Evolutionary conservation across 106 monocot genomes (phyloP), one percentile per base, ranked within the genome.

Genomic region (Acorus gramineus): DNA sequence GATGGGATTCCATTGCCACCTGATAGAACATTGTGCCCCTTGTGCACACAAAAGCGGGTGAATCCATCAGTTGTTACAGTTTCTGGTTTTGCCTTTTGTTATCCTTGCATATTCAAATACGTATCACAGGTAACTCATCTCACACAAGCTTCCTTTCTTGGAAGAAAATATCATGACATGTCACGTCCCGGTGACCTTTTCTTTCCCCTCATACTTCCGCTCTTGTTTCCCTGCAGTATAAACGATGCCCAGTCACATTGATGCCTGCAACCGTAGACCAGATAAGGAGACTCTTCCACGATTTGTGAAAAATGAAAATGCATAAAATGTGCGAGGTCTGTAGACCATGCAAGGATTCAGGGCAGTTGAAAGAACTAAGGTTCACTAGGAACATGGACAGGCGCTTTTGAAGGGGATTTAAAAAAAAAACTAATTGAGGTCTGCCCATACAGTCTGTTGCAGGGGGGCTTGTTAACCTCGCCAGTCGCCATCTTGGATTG

Each of bases 61-160:
- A 96, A 88, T 70, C 96, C 96, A 63, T 87, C 96, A 8, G 90
- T 91, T 50, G 7, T 90, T 11, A 14, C 85, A 56, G 85, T 82
- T 61, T 96, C 87, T 55, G 95, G 95, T 66, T 96, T 87, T 70
- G 95, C 87, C 53, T 96, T 90, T 74, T 96, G 95, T 71, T 90
- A 91, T 67, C 46, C 74, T 46, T 96, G 95, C 66, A 67, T 87
- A 71, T 87, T 80, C 62, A 96, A 91, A 61, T 91, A 89, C 59
- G 80, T 91, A 47, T 82, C 95, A 48, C 87, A 91, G 87, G 90
- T 83, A 5, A 44, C 14, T 2, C 14, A 2, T 55, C 28, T 53
- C 55, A 11, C 12, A 9, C 52, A 53, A 43, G 4, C 4, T 42
- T 45, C 4, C 44, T 42, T 43, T 28, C 0, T 28, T 28, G 28